Evolutionary conservation across 805 yeast genomes (phyloP).

Genomic region (Zygotorulaspora florentina): DNA sequence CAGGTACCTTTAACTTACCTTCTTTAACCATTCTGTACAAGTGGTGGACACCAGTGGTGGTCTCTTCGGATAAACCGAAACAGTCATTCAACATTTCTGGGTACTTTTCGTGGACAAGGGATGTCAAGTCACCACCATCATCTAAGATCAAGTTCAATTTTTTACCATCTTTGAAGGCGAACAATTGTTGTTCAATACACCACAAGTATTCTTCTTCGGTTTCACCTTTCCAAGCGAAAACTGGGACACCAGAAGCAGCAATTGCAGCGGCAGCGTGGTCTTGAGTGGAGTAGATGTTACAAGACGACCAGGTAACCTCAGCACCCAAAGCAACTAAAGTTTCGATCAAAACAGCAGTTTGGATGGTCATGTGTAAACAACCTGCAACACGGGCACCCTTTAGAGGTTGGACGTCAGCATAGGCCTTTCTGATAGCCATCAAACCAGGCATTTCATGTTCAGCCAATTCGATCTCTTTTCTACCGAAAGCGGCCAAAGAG

Average conservation of each 20-base stretch:
- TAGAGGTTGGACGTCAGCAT: slow-evolving; percentile 89
- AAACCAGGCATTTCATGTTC: slow-evolving; percentile 99
- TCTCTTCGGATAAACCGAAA: slow-evolving; percentile 96
- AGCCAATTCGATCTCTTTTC: slow-evolving; percentile 97
- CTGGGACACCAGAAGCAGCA: slow-evolving; percentile 99
- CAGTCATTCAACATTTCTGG: slow-evolving; percentile 96
- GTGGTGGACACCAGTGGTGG: slow-evolving; percentile 99
- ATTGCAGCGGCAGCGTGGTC: slow-evolving; percentile 99
- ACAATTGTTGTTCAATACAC: slow-evolving; percentile 99
- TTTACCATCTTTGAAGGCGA: slow-evolving; percentile 93
- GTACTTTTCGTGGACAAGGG: slow-evolving; percentile 94
- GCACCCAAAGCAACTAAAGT: slow-evolving; percentile 97
- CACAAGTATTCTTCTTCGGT: slow-evolving; percentile 98
- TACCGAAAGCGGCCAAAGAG: slow-evolving; percentile 98
- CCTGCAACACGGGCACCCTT: slow-evolving; percentile 99
- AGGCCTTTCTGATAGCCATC: slow-evolving; percentile 92
- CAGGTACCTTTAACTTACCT: slow-evolving; percentile 90
- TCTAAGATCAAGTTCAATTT: slow-evolving; percentile 95
- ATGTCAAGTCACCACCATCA: slow-evolving; percentile 98
- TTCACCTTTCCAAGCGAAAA: slow-evolving; percentile 99
- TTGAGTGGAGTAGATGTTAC: slow-evolving; percentile 99
- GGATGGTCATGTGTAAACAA: slow-evolving; percentile 99
- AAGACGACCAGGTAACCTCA: slow-evolving; percentile 98
- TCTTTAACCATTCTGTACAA: slow-evolving; percentile 93
- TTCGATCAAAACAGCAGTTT: slow-evolving; percentile 98